Evolutionary conservation across 164 flowering plant species (phyloP).

Genomic region (Stephania cephalantha): DNA sequence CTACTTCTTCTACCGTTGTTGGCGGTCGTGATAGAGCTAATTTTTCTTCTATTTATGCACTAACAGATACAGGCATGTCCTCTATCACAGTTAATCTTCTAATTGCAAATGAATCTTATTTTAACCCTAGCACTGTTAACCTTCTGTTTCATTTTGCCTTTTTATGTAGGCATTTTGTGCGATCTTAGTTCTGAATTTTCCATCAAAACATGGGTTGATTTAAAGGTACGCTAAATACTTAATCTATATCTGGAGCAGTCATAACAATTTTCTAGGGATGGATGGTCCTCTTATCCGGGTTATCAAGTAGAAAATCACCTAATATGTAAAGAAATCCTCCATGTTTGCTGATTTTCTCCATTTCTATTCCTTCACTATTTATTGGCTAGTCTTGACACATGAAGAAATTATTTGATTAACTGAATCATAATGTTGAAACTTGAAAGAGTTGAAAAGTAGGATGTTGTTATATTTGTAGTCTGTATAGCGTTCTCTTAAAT

Average conservation of each 20-base stretch:
- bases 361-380: not conserved
- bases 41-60: constrained; percentile 40
- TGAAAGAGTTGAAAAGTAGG: not conserved
- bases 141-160: not conserved
- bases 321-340: not conserved
- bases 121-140: not conserved
- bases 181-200: constrained; percentile 41
- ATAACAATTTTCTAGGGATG: not conserved
- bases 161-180: constrained; percentile 49
- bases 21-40: constrained; percentile 20
- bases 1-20: constrained; percentile 10
- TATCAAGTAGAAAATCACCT: not conserved
- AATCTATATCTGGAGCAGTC: not conserved
- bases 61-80: constrained; percentile 53
- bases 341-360: too few species aligned
- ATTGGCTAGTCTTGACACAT: not conserved
- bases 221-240: constrained; percentile 40
- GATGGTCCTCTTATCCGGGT: not conserved
- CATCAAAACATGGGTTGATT: constrained; percentile 41
- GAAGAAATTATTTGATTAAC: not conserved
- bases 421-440: not conserved
- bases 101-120: not conserved
- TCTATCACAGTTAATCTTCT: not conserved
- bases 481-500: too few species aligned
- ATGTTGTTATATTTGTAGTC: too few species aligned